Evolutionary conservation across 176 grass and related monocot species (phyloP).

Genomic region (Rhynchospora tenuis): DNA sequence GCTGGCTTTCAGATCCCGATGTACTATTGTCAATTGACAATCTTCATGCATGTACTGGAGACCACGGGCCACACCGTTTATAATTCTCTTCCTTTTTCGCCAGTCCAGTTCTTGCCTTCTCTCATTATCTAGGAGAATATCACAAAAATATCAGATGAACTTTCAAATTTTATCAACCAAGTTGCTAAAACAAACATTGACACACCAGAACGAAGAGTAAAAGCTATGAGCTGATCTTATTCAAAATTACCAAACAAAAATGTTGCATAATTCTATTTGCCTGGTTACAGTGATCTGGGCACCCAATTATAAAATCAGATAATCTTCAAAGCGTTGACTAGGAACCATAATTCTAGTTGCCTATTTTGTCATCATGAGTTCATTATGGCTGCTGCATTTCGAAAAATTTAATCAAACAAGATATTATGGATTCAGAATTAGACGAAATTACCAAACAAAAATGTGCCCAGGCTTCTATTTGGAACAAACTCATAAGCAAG

Average conservation of each 20-base stretch:
- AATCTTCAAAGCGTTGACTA: no score
- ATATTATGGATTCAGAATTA: background rate
- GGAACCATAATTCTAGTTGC: no score
- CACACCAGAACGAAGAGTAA: background rate
- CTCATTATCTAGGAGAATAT: slow-evolving; percentile 26
- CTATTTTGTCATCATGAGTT: background rate
- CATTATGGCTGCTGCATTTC: background rate
- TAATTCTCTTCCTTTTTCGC: slow-evolving; percentile 30
- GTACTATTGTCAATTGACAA: slow-evolving; percentile 44
- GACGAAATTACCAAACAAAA: slow-evolving; percentile 32
- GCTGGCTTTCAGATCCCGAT: slow-evolving; percentile 64
- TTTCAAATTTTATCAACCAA: background rate
- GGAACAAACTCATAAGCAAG: slow-evolving; percentile 41
- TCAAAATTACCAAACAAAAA: no score
- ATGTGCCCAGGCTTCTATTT: slow-evolving; percentile 35
- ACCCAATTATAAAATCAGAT: no score
- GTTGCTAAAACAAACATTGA: background rate
- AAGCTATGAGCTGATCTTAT: background rate
- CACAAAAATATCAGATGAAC: background rate
- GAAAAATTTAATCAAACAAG: background rate
- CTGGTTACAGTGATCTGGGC: no score
- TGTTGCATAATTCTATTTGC: no score
- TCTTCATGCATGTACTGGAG: slow-evolving; percentile 54
- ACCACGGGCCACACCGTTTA: slow-evolving; percentile 41
- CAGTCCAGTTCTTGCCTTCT: slow-evolving; percentile 33